These are phyloP conservation scores for Kluyveromyces wickerhamii DNA, from an alignment of 805 yeast genomes.

Conservation along the genomic window DNA sequence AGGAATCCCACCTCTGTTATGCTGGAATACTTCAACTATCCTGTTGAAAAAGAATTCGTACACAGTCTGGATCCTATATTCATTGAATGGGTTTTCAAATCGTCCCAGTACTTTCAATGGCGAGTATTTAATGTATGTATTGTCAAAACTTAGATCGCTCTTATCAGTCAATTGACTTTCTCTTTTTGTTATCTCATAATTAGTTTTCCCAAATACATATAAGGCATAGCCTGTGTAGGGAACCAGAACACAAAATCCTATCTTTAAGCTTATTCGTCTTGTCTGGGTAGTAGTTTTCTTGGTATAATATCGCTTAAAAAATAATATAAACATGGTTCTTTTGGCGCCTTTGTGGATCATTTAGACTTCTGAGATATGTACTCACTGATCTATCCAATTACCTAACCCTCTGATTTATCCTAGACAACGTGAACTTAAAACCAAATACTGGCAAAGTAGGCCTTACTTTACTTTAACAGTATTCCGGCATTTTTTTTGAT, in stretches of 20 bases:
- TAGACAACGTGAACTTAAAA: no score
- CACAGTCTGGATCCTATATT: constrained; percentile 82
- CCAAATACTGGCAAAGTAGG: no score
- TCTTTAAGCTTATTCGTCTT: constrained; percentile 8
- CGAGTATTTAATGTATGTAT: constrained; percentile 32
- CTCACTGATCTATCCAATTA: no score
- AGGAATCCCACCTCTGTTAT: constrained; percentile 55
- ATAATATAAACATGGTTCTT: no score
- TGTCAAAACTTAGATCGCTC: constrained; percentile 7
- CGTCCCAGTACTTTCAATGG: constrained; percentile 59
- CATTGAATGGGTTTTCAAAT: constrained; percentile 84
- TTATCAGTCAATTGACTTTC: constrained; percentile 20
- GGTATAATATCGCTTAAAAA: neutral
- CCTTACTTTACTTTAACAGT: no score
- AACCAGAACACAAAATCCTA: constrained; percentile 19
- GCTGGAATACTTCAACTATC: constrained; percentile 59
- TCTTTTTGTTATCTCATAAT: constrained; percentile 43
- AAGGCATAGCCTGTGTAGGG: constrained; percentile 61
- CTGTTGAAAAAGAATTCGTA: constrained; percentile 78
- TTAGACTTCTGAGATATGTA: no score
- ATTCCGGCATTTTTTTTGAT: neutral
- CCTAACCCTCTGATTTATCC: no score
- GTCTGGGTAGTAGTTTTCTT: neutral
- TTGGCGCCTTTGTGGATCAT: no score
- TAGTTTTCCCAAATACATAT: constrained; percentile 49